These are phyloP conservation scores for Papiliotrema fonsecae DNA, from an alignment of 1,284 basidiomycete species.

Conservation along the genomic window DNA sequence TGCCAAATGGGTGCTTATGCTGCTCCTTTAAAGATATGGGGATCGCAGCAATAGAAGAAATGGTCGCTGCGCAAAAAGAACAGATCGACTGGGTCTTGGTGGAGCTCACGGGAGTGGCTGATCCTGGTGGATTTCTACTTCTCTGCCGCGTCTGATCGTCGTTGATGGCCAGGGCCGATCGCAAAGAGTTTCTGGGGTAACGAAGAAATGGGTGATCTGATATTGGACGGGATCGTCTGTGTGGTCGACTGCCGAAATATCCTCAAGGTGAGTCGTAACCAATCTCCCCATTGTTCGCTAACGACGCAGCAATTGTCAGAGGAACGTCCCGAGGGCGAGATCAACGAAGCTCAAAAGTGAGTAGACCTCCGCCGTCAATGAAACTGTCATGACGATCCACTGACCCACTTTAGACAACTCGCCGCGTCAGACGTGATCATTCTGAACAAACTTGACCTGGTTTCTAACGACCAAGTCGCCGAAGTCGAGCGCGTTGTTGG, in stretches of 20 bases:
- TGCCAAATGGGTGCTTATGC: constrained; percentile 89
- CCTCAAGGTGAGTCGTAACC: constrained; percentile 55
- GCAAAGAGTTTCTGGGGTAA: constrained; percentile 88
- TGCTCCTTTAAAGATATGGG: constrained; percentile 91
- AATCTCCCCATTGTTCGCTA: not conserved
- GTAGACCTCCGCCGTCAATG: constrained; percentile 15
- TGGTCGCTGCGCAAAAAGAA: constrained; percentile 57
- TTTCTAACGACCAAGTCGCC: constrained; percentile 44
- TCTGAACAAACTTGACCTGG: constrained; percentile 80
- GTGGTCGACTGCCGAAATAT: constrained; percentile 87
- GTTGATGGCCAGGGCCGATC: constrained; percentile 53
- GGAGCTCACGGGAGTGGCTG: constrained; percentile 88
- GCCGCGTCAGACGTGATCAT: constrained; percentile 83
- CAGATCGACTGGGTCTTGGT: constrained; percentile 87
- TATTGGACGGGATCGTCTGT: constrained; percentile 82
- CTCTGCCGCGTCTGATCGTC: not conserved
- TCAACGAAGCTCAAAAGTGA: constrained; percentile 72
- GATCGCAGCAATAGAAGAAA: constrained; percentile 81
- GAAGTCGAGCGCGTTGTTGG: constrained; percentile 50
- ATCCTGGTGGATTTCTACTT: constrained; percentile 62
- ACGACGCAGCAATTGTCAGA: constrained; percentile 71
- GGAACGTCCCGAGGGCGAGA: constrained; percentile 59
- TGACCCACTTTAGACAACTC: constrained; percentile 61
- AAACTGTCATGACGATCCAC: not conserved
- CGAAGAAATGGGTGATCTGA: constrained; percentile 73